Base-by-base conservation (phyloP, 495 filamentous ascomycete genomes). In the Podospora comata region DNA sequence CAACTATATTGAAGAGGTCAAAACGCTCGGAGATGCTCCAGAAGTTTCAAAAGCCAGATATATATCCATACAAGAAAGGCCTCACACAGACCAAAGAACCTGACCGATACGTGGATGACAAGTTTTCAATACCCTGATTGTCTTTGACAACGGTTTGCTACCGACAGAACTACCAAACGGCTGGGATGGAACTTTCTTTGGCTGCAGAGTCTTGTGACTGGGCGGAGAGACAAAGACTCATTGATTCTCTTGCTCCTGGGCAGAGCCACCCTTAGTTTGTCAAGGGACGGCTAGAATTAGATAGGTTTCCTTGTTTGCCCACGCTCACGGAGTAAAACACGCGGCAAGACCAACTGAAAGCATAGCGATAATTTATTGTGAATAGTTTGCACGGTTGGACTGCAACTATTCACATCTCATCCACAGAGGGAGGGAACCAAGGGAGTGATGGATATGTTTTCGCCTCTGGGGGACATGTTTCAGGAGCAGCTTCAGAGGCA, bases 401-500 rank as follows among this genome's bases (percentile, higher is more conserved):
- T 48, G 39, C 39, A 48, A 11, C 39, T 48, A 48, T 48, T 48
- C 39, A 48, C 39, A 13, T 48, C 15, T 48, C 39, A 48, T 48
- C 13, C 39, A 48, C 39, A 13, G 6, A 13, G 30, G 30, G 23
- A 2, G 23, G 1, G 30, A 32, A 32, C 30, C 30, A 32, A 32
- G 30, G 30, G 30, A 5, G 30, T 5, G 30, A 4, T 5, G 30
- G 30, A 32, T 3, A 48, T 48, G 39, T 48, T 11, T 48, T 48
- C 39, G 39, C 39, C 39, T 48, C 39, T 48, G 13, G 39, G 39
- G 13, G 39, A 48, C 15, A 11, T 48, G 39, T 48, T 48, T 48
- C 39, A 48, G 9, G 39, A 48, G 39, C 39, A 48, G 39, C 39
- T 48, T 48, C 39, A 48, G 61, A 63, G 61, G 61, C 61, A 63